Evolutionary conservation across 148 eudicot genomes (phyloP), one percentile per base, ranked within the genome.

Genomic region (Simmondsia chinensis): DNA sequence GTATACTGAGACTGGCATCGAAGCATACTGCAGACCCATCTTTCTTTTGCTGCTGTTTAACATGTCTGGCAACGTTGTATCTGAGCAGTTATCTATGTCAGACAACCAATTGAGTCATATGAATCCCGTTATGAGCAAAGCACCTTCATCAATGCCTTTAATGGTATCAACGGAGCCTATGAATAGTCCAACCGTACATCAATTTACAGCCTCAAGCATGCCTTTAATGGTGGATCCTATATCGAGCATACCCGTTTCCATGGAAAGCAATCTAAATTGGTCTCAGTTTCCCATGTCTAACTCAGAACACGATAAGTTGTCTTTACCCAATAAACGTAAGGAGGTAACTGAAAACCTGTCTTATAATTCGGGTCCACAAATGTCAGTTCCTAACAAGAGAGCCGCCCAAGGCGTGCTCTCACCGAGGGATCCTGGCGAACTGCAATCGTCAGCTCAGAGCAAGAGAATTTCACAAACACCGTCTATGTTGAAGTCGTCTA

Each of bases 251-350:
- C 22, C 58, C 50, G 58, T 39, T 17, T 30, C 43, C 10, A 23
- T 41, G 30, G 44, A 38, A 44, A 68, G 55, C 43, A 54, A 35
- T 40, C 20, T 60, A 38, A 46, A 29, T 9, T 36, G 42, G 7
- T 66, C 36, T 50, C 71, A 58, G 39, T 33, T 29, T 33, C 18
- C 62, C 31, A 45, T 45, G 48, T 48, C 74, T 48, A 43, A 41
- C 34, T 37, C 48, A 13, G 68, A 66, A 37, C 40, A 60, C 0
- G 61, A 58, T 38, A 71, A 63, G 33, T 9, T 48, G 49, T 48
- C 54, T 8, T 23, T 63, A 42, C 59, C 81, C 15, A 66, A 19
- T 43, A 91, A 82, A 61, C 67, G 94, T 25, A 91, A 70, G 66
- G 81, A 80, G 28, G 44, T 57, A 31, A 53, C 37, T 30, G 91